Base-by-base conservation (phyloP, 805 yeast species). In the Metschnikowia kunwiensis region DNA sequence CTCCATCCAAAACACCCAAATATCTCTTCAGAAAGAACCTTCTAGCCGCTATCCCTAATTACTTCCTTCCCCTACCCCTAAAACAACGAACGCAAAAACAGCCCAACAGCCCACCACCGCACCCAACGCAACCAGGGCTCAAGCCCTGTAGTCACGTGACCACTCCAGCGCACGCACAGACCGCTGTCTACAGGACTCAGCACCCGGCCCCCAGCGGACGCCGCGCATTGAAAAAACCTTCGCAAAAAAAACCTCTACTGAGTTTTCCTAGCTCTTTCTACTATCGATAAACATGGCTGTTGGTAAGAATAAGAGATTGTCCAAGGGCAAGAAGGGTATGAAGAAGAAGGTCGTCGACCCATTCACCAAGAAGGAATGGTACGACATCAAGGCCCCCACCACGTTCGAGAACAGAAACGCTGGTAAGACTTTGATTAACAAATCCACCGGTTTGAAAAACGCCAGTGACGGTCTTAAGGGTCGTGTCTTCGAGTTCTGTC, bases 311-410 rank as follows among this genome's bases (percentile, higher is more conserved):
- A 84, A 84, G 82, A 85, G 91, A 78, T 78, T 84, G 63, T 77
- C 82, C 69, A 75, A 76, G 69, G 91, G 93, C 67, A 83, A 84
- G 87, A 91, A 91, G 77, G 97, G 97, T 67, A 77, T 87, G 73
- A 91, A 91, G 95, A 93, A 91, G 95, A 91, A 83, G 83, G 93
- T 86, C 68, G 95, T 88, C 58, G 98, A 91, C 80, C 97, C 97
- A 68, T 91, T 91, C 93, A 79, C 96, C 82, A 88, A 89, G 75
- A 91, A 91, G 78, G 97, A 89, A 63, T 91, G 97, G 97, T 89
- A 77, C 73, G 95, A 86, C 73, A 86, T 89, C 76, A 88, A 89
- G 79, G 97, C 97, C 55, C 97, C 97, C 66, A 82, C 97, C 62
- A 88, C 96, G 61, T 91, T 89, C 65, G 97, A 89, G 75, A 87